A percentile compares a stretch with the other conserved stretches of the same genome.
These are phyloP conservation scores for Fusarium hostae DNA, from an alignment of 2,329 filamentous ascomycete genomes.

Conservation along the genomic window DNA sequence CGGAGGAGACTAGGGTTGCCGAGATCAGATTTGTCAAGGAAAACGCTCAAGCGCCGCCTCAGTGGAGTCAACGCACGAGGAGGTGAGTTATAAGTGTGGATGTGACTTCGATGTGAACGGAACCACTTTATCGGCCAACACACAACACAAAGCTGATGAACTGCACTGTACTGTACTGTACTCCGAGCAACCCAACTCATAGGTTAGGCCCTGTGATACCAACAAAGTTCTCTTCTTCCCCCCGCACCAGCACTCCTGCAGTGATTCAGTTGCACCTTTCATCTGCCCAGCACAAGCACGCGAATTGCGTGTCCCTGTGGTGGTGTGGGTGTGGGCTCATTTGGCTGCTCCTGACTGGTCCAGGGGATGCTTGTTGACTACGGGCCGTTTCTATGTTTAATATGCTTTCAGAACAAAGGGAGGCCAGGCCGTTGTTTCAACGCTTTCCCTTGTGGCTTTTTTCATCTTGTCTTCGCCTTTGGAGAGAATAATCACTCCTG, in stretches of 20 bases:
- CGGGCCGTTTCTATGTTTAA: slow-evolving; percentile 29
- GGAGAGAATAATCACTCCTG: neutral
- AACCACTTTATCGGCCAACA: slow-evolving; percentile 27
- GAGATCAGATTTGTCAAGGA: slow-evolving; percentile 43
- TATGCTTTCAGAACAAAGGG: slow-evolving; percentile 32
- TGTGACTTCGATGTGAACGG: slow-evolving; percentile 12
- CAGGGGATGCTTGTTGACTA: slow-evolving; percentile 16
- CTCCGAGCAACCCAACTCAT: neutral
- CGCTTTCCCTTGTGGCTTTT: slow-evolving; percentile 19
- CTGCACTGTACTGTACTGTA: neutral
- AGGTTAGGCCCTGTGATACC: slow-evolving; percentile 14
- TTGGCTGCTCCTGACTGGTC: slow-evolving; percentile 31
- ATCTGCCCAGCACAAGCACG: neutral
- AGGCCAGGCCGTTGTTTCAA: slow-evolving; percentile 41
- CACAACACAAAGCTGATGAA: neutral
- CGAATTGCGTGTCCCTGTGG: slow-evolving; percentile 6
- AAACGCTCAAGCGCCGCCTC: slow-evolving; percentile 36
- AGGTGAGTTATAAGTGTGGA: slow-evolving; percentile 7
- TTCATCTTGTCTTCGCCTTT: slow-evolving; percentile 19
- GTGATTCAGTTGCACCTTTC: slow-evolving; percentile 9
- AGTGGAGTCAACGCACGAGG: slow-evolving; percentile 32
- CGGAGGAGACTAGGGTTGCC: slow-evolving; percentile 8
- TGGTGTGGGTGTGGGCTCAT: slow-evolving; percentile 30
- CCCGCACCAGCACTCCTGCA: slow-evolving; percentile 13
- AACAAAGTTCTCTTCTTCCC: slow-evolving; percentile 8